These are phyloP conservation scores for Hypoxylon fuscum DNA, from an alignment of 495 filamentous ascomycete species.

Conservation along the genomic window DNA sequence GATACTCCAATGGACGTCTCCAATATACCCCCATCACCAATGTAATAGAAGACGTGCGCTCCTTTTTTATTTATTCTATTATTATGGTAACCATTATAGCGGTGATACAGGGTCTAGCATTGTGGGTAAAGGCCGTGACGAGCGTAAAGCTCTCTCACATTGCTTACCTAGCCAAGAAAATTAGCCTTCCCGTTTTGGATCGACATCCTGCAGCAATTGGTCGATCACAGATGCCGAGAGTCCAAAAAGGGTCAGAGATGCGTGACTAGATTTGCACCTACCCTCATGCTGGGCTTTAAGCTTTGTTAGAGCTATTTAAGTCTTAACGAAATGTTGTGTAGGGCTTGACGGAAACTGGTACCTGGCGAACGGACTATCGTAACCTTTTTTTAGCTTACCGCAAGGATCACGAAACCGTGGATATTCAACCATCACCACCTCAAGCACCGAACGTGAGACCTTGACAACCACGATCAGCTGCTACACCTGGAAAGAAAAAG, in stretches of 20 bases:
- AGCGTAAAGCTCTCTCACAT: slow-evolving; percentile 29
- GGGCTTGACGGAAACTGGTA: slow-evolving; percentile 13
- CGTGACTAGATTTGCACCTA: slow-evolving; percentile 22
- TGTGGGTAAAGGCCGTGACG: slow-evolving; percentile 27
- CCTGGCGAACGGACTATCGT: slow-evolving; percentile 32
- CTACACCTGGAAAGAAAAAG: slow-evolving; percentile 24
- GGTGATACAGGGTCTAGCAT: slow-evolving; percentile 30
- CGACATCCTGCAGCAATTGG: slow-evolving; percentile 25
- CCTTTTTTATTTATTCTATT: slow-evolving; percentile 1
- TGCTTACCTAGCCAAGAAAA: slow-evolving; percentile 18
- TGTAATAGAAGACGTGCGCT: slow-evolving; percentile 15
- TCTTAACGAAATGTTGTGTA: slow-evolving; percentile 25
- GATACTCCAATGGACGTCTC: slow-evolving; percentile 2
- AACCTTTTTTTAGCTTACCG: slow-evolving; percentile 37
- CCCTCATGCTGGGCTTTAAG: slow-evolving; percentile 23
- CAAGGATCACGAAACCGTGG: slow-evolving; percentile 45
- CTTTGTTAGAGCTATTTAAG: slow-evolving; percentile 35
- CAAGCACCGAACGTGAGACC: slow-evolving; percentile 31
- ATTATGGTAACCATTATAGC: slow-evolving; percentile 4
- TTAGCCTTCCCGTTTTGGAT: slow-evolving; percentile 33
- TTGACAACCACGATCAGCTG: slow-evolving; percentile 30
- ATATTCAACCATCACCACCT: slow-evolving; percentile 27
- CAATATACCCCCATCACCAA: slow-evolving; percentile 12
- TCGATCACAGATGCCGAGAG: slow-evolving; percentile 30
- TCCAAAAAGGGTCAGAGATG: slow-evolving; percentile 23